phyloP scores from a whole-genome alignment of 2,329 filamentous ascomycete genomes.

The Hypoxylon sp. region DNA sequence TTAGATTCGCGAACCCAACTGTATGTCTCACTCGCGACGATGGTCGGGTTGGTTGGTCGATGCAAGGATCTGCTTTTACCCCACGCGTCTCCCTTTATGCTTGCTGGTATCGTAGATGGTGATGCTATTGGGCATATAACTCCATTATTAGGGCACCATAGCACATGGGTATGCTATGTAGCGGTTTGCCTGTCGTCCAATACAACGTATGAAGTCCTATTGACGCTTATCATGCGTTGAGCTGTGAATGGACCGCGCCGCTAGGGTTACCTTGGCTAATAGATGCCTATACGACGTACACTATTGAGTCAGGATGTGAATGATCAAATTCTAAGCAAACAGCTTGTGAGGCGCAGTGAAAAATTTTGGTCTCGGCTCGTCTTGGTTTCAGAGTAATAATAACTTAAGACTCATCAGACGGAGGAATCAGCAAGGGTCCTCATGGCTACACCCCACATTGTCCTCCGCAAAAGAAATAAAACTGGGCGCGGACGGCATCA shows the following conservation, averaged over 20 bases:
- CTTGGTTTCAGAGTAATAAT: slow-evolving; percentile 40
- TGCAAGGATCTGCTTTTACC: slow-evolving; percentile 44
- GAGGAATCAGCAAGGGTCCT: slow-evolving; percentile 32
- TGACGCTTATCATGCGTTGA: slow-evolving; percentile 27
- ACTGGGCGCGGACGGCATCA: slow-evolving; percentile 19
- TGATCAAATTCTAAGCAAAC: slow-evolving; percentile 30
- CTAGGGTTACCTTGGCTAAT: slow-evolving; percentile 35
- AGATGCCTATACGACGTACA: slow-evolving; percentile 24
- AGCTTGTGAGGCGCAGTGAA: slow-evolving; percentile 30
- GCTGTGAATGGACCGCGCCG: slow-evolving; percentile 17
- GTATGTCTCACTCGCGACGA: slow-evolving; percentile 32
- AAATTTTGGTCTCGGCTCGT: slow-evolving; percentile 5
- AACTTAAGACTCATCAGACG: slow-evolving; percentile 24
- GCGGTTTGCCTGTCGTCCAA: slow-evolving; percentile 28
- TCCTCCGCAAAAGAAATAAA: slow-evolving; percentile 29
- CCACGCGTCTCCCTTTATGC: slow-evolving; percentile 39
- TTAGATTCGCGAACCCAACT: slow-evolving; percentile 40
- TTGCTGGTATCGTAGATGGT: slow-evolving; percentile 22
- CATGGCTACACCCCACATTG: slow-evolving; percentile 37
- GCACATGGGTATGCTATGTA: slow-evolving; percentile 26
- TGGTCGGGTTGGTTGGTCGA: slow-evolving; percentile 31
- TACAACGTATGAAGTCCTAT: slow-evolving; percentile 23
- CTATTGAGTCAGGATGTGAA: slow-evolving; percentile 23
- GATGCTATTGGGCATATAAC: slow-evolving; percentile 32
- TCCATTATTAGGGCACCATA: slow-evolving; percentile 34